Percentiles rank a stretch among this genome's conserved stretches.
These are phyloP conservation scores for Priceomyces fermenticarens DNA, from an alignment of 805 yeast genomes.

Conservation along the genomic window DNA sequence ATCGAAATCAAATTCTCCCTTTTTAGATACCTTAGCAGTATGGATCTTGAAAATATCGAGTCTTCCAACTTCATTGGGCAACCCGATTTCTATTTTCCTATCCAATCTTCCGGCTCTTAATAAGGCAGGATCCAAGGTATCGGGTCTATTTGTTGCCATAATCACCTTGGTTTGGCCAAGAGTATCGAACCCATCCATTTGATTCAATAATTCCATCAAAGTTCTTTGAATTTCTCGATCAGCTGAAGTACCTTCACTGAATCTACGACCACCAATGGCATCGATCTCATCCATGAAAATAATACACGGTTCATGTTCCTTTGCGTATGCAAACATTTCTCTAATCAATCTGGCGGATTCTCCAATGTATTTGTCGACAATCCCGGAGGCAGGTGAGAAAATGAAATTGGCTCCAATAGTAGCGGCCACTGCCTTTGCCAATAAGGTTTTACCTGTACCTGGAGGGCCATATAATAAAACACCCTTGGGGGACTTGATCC, in stretches of 20 bases:
- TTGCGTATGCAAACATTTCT: slow-evolving; percentile 97
- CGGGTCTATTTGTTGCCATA: slow-evolving; percentile 99
- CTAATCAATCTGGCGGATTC: slow-evolving; percentile 95
- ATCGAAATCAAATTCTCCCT: slow-evolving; percentile 96
- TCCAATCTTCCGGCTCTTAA: slow-evolving; percentile 97
- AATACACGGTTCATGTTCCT: slow-evolving; percentile 96
- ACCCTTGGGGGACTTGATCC: slow-evolving; percentile 98
- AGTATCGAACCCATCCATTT: slow-evolving; percentile 98
- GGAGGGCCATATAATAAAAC: slow-evolving; percentile 97
- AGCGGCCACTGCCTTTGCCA: slow-evolving; percentile 98
- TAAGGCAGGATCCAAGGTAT: slow-evolving; percentile 94
- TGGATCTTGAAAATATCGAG: slow-evolving; percentile 93
- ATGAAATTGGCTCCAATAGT: slow-evolving; percentile 97
- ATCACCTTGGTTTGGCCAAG: slow-evolving; percentile 95
- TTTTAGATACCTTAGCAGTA: slow-evolving; percentile 76
- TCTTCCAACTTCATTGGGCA: slow-evolving; percentile 96
- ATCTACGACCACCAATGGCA: slow-evolving; percentile 98
- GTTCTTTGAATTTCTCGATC: slow-evolving; percentile 99
- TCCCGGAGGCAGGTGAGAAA: slow-evolving; percentile 97
- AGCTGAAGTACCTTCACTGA: slow-evolving; percentile 96
- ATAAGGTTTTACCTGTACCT: slow-evolving; percentile 94
- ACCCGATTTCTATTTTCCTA: slow-evolving; percentile 90
- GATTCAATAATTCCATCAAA: slow-evolving; percentile 92
- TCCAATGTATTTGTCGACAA: slow-evolving; percentile 97
- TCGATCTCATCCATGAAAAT: slow-evolving; percentile 98